Evolutionary conservation across 2,329 filamentous ascomycete species (phyloP).

Genomic region (Escovopsis weberi): DNA sequence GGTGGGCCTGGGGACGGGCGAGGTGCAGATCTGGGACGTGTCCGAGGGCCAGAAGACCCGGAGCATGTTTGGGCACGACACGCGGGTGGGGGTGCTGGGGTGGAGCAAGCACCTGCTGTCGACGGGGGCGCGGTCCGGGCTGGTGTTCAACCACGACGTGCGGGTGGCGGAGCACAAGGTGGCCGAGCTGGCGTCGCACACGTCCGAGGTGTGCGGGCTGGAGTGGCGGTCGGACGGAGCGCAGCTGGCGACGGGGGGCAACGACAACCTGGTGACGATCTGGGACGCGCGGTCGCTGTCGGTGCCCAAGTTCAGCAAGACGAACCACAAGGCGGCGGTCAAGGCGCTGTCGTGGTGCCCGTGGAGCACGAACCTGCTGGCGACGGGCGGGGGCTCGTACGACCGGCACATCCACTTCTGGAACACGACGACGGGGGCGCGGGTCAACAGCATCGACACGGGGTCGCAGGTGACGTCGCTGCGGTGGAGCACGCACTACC

Average conservation of each 20-base stretch:
- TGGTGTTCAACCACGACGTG: constrained; percentile 97
- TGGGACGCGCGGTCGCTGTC: constrained; percentile 92
- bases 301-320: constrained; percentile 98
- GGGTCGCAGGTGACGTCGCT: constrained; percentile 94
- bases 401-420: constrained; percentile 99
- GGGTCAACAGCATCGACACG: constrained; percentile 98
- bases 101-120: constrained; percentile 98
- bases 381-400: constrained; percentile 89
- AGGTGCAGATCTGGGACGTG: constrained; percentile 99
- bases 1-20: constrained; percentile 84
- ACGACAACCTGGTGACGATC: constrained; percentile 97
- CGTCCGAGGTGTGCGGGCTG: constrained; percentile 91
- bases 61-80: constrained; percentile 97
- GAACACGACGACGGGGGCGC: constrained; percentile 95
- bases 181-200: constrained; percentile 92
- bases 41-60: constrained; percentile 89
- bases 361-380: constrained; percentile 94
- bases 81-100: constrained; percentile 92
- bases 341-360: constrained; percentile 98
- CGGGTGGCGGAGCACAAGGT: constrained; percentile 96
- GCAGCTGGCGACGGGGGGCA: constrained; percentile 92
- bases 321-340: constrained; percentile 96
- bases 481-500: constrained; percentile 92
- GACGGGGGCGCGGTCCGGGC: constrained; percentile 82
- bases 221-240: constrained; percentile 96